Evolutionary conservation across 1,284 basidiomycete species (phyloP), one percentile per base, ranked within the genome.

Genomic region (Malassezia nana): DNA sequence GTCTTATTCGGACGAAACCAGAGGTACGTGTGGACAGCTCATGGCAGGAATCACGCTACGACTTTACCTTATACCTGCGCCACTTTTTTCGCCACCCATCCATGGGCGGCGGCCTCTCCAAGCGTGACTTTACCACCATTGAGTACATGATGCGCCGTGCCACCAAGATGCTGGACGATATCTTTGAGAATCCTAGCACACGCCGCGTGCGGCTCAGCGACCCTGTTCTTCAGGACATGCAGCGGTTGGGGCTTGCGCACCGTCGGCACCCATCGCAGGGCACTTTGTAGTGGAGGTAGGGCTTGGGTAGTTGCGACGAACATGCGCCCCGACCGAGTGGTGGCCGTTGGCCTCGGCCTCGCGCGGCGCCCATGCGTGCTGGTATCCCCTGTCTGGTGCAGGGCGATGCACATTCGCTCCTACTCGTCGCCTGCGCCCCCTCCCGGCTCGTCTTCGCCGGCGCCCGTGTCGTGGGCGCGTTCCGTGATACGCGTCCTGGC

Each of bases 81-180:
- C 68, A 74, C 55, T 67, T 65, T 41, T 74, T 74, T 46, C 60
- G 64, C 24, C 66, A 67, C 49, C 71, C 71, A 1, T 58, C 57
- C 4, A 62, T 62, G 61, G 69, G 69, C 30, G 69, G 69, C 20
- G 65, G 63, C 6, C 46, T 74, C 3, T 50, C 52, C 7, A 55
- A 60, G 38, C 51, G 65, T 25, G 70, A 74, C 55, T 72, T 74
- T 51, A 49, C 60, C 1, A 67, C 67, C 22, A 64, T 74, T 39
- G 71, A 74, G 39, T 71, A 72, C 57, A 60, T 74, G 61, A 60
- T 65, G 49, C 60, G 71, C 16, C 63, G 65, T 24, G 67, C 59
- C 16, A 46, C 51, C 15, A 58, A 62, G 18, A 59, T 69, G 46
- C 39, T 74, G 2, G 65, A 71, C 3, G 60, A 66, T 12, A 59